A percentile compares a stretch with the other conserved stretches of the same genome.
Evolutionary conservation across 2,329 filamentous ascomycete species (phyloP).

Genomic region (Ascochyta rabiei): DNA sequence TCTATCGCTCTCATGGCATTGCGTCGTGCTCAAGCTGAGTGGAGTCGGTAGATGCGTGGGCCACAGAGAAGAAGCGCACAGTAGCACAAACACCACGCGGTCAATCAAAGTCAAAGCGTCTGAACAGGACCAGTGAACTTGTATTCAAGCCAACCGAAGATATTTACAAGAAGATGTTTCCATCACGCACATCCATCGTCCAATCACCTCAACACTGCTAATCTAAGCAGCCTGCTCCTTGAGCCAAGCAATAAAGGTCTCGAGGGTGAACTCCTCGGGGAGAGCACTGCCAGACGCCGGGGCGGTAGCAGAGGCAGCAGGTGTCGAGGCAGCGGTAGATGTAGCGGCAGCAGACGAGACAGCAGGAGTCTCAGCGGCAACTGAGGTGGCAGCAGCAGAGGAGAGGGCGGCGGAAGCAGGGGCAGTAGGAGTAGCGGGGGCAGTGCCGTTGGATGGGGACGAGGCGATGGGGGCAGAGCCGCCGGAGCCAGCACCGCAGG

Average conservation of each 20-base stretch:
- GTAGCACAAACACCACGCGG: no score
- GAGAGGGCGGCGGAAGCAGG: constrained; percentile 13
- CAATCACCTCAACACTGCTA: neutral
- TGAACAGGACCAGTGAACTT: neutral
- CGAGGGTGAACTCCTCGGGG: constrained; percentile 31
- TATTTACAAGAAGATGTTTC: constrained; percentile 16
- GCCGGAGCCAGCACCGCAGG: constrained; percentile 33
- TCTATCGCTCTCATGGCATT: no score
- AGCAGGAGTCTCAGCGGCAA: constrained; percentile 5
- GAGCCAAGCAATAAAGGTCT: constrained; percentile 35
- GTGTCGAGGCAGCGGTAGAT: constrained; percentile 19
- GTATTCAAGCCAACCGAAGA: neutral
- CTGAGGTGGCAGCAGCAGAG: constrained; percentile 2
- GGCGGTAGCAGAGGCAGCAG: constrained; percentile 6
- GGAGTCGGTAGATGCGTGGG: no score
- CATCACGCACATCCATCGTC: neutral
- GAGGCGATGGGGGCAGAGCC: constrained; percentile 16
- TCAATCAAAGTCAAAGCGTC: neutral
- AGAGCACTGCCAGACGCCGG: constrained; percentile 24
- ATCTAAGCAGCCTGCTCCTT: constrained; percentile 23
- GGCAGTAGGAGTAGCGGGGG: constrained; percentile 3
- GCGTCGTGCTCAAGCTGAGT: no score
- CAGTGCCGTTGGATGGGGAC: constrained; percentile 18
- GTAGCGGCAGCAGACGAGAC: constrained; percentile 19
- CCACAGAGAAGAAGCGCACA: no score